Evolutionary conservation across 257 asterid genomes (phyloP), one percentile per base, ranked within the genome.

Genomic region (Pogostemon cablin): DNA sequence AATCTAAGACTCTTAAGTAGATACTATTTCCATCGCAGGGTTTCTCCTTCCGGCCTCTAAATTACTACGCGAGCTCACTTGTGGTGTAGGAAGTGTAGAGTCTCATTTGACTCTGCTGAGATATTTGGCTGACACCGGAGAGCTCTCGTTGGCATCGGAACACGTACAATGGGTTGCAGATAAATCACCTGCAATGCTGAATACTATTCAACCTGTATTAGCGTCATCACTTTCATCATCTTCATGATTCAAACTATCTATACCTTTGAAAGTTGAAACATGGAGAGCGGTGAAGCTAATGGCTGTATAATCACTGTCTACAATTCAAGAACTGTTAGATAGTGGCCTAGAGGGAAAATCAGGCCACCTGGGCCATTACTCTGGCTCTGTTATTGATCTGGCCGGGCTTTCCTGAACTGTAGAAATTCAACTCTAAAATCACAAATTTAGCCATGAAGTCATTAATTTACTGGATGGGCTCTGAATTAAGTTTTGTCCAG

Each of bases 141-240:
- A 89, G 83, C 71, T 72, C 63, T 60, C 82, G 3, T 57, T 87
- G 80, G 90, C 89, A 9, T 64, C 72, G 54, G 79, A 83, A 75
- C 95, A 87, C 74, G 15, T 91, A 49, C 73, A 75, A 69, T 76
- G 85, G 87, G 49, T 89, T 69, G 77, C 77, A 62, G 83, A 76
- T 42, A 76, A 72, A 54, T 86, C 88, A 9, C 90, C 88, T 57
- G 42, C 32, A 44, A 65, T 78, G 81, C 56, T 84, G 54, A 77
- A 65, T 74, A 75, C 84, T 75, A 74, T 89, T 68, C 78, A 43
- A n/a, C 70, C 83, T 10, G 82, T 81, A 69, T 69, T 83, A 43
- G 68, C 78, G 37, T 81, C 81, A 50, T 77, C 80, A 53, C 69
- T 79, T 65, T 56, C 60, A 56, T 69, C 88, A 56, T 78, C 86